Percentiles rank a stretch among this genome's conserved stretches.
phyloP scores from a whole-genome alignment of 2,329 filamentous ascomycete species.

The Exophiala mesophila region DNA sequence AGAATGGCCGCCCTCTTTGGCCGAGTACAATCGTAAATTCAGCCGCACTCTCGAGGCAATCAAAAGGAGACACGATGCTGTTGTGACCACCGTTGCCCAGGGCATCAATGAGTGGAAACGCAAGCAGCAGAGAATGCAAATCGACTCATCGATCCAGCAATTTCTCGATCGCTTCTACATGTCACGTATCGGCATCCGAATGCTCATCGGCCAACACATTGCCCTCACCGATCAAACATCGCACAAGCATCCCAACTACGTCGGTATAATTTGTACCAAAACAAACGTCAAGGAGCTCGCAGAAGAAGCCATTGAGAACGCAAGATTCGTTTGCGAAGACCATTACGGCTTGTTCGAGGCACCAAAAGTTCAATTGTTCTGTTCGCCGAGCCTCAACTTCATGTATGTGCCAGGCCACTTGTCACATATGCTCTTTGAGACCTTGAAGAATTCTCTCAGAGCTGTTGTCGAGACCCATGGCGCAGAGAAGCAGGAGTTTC shows the following conservation, averaged over 20 bases:
- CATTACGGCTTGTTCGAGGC: slow-evolving; percentile 97
- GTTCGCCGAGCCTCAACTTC: slow-evolving; percentile 89
- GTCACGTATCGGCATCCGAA: slow-evolving; percentile 97
- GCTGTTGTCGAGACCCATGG: slow-evolving; percentile 95
- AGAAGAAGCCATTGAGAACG: slow-evolving; percentile 96
- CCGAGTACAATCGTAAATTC: slow-evolving; percentile 90
- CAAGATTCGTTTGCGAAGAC: slow-evolving; percentile 97
- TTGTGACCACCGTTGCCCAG: slow-evolving; percentile 96
- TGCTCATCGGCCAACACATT: slow-evolving; percentile 98
- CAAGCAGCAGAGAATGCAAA: slow-evolving; percentile 92
- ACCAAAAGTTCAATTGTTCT: slow-evolving; percentile 93
- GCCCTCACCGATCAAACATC: slow-evolving; percentile 90
- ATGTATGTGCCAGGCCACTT: slow-evolving; percentile 99
- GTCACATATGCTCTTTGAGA: slow-evolving; percentile 99
- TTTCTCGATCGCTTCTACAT: slow-evolving; percentile 99
- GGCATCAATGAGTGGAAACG: slow-evolving; percentile 98
- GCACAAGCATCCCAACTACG: slow-evolving; percentile 84
- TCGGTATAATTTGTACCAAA: slow-evolving; percentile 98
- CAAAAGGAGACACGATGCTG: slow-evolving; percentile 91
- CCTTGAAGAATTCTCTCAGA: slow-evolving; percentile 93
- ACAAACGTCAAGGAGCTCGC: slow-evolving; percentile 94
- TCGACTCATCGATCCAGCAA: slow-evolving; percentile 88
- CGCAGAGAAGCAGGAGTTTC: slow-evolving; percentile 91
- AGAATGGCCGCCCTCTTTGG: slow-evolving; percentile 90
- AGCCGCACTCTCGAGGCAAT: slow-evolving; percentile 85